Evolutionary conservation across 2,329 filamentous ascomycete species (phyloP), one percentile per base, ranked within the genome.

Genomic region (Arthrobotrys conoides): DNA sequence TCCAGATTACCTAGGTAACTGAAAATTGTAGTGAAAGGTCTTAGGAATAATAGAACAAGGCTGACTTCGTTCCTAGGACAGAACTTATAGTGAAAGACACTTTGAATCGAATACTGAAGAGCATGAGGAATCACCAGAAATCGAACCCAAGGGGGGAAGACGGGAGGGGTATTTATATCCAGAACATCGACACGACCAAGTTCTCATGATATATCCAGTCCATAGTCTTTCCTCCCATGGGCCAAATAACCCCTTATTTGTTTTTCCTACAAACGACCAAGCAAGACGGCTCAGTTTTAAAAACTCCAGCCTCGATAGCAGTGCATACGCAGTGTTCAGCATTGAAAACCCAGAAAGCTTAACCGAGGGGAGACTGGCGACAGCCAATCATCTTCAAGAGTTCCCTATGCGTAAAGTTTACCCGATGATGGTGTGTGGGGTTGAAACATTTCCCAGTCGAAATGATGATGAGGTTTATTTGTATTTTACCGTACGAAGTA

Each of bases 341-440:
- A 20, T 22, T n/a, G n/a, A 20, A 33, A 18, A 38, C 12, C 30
- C 6, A 48, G 64, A 67, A 67, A 67, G 64, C 4, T n/a, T 18
- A 67, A 44, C 64, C 64, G 64, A 67, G 27, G 16, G 64, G 51
- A 67, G 22, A 67, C 27, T 18, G 64, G 46, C 27, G 9, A 2
- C 0, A 44, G 33, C 48, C 64, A 67, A 67, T 67, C 64, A 67
- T n/a, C 10, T 18, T 24, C n/a, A 2, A 3, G 8, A 5, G 18
- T 51, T 67, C 27, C 64, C 2, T 0, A 12, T 10, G 38, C 0
- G 33, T 24, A 5, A 55, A 55, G n/a, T 67, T 67, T 67, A 67
- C 30, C 20, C 64, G 64, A 66, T 41, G 1, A 38, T 18, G 30
- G 55, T 61, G 55, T 33, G 27, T 8, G 16, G n/a, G n/a, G n/a